Evolutionary conservation across 345 rosid species (phyloP), one percentile per base, ranked within the genome.

Genomic region (Clausena lansium): DNA sequence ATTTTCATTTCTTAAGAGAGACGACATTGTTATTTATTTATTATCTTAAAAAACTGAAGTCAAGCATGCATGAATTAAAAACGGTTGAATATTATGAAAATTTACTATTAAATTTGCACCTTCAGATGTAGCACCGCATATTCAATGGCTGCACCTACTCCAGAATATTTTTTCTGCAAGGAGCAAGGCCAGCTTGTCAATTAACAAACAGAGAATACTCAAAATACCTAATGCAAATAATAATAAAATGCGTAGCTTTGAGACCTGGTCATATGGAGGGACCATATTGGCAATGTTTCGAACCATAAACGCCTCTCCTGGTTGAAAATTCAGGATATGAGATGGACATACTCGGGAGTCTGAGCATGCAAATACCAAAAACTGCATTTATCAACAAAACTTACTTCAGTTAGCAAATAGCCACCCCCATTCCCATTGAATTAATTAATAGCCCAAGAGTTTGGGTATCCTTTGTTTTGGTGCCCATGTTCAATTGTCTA

Each of bases 271-370:
- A 76, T 36, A 94, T 27, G 95, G 92, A 39, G 99, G 98, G 75
- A 96, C 92, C 97, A 96, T 94, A 88, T 84, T 96, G 81, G 99
- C 99, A 73, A 96, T 96, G 91, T 96, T 96, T 74, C 99, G 84
- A 77, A 96, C 98, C 85, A 94, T 60, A 71, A 96, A 96, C 22
- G 99, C 99, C 84, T 96, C 99, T 41, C 99, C 99, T 22, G 89
- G 99, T 85, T 96, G 94, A 73, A 96, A 96, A 81, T 94, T 81
- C 63, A 96, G 91, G 83, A 92, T 72, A 33, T 96, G 98, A 14
- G 98, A 94, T 2, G 99, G 99, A 82, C 98, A 91, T 32, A 96
- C 98, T 64, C 99, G 84, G 15, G 98, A 96, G 84, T 96, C 99
- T 61, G 99, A 92, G 92, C 98, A 96, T 24, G 99, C 99, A 77